Evolutionary conservation across 805 yeast species (phyloP), one percentile per base, ranked within the genome.

Genomic region (Candida manassasensis): DNA sequence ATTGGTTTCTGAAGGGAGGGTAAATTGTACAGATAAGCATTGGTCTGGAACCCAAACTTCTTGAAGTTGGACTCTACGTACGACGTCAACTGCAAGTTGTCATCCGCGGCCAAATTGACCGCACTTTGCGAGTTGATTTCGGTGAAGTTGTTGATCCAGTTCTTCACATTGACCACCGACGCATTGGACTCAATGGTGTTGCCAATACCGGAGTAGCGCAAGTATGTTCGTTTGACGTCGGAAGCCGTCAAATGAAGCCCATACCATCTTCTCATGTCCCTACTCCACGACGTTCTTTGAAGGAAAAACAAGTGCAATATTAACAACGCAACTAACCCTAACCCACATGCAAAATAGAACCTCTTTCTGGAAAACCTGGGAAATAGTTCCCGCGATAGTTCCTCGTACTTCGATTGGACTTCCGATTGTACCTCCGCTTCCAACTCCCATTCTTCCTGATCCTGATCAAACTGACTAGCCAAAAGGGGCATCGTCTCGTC

Each of bases 191-290:
- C 45, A 29, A 47, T 49, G 18, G 41, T 34, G n/a, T 44, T 40
- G 19, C 57, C 55, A 10, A 48, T 40, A 1, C 64, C 62, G 16
- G 57, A 50, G 31, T 45, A 49, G 3, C 52, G 61, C 33, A 84
- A 51, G 44, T 71, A 79, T 13, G 76, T 55, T 21, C 96, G 66
- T 45, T 83, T 79, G 19, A 83, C 69, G 43, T 88, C 96, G 7
- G 77, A 71, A 37, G 69, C 71, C 2, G 95, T 80, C 32, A 85
- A 52, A 35, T 65, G 71, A 22, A 78, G 70, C 21, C 81, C 79
- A 57, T 86, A 85, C 44, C 85, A 55, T 33, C 96, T 62, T 47
- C 90, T 71, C 48, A 84, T 76, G 56, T 89, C 96, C 44, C 95
- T 64, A 33, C 83, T 77, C 13, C 86, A 62, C 2, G 95, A 84